These are phyloP conservation scores for Fomitiporia mediterranea DNA, from an alignment of 1,284 basidiomycete species.

Conservation along the genomic window DNA sequence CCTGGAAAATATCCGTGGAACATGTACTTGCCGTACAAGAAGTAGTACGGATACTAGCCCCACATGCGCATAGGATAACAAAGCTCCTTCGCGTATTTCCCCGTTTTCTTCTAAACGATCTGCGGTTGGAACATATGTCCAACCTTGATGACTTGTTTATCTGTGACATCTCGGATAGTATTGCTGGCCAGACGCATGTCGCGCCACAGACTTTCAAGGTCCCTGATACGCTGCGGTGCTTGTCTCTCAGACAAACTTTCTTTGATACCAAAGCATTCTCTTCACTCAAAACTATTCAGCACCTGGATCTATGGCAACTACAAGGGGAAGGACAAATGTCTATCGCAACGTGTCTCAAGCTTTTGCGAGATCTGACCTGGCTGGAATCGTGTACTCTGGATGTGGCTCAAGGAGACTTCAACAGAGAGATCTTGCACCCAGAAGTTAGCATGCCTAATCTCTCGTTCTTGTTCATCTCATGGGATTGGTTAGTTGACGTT, in stretches of 20 bases:
- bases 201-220: slow-evolving; percentile 10
- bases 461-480: slow-evolving; percentile 20
- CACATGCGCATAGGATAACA: slow-evolving; percentile 18
- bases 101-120: slow-evolving; percentile 15
- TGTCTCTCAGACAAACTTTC: slow-evolving; percentile 20
- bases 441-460: slow-evolving; percentile 18
- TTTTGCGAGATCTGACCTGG: slow-evolving; percentile 13
- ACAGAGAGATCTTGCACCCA: not conserved
- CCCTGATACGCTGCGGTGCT: slow-evolving; percentile 15
- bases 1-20: slow-evolving; percentile 18
- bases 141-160: slow-evolving; percentile 20
- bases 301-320: slow-evolving; percentile 21
- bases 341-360: slow-evolving; percentile 11
- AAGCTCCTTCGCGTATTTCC: slow-evolving; percentile 21
- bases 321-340: slow-evolving; percentile 20
- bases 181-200: slow-evolving; percentile 4
- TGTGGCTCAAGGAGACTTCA: slow-evolving; percentile 15
- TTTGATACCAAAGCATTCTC: slow-evolving; percentile 19
- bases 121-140: slow-evolving; percentile 16
- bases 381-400: slow-evolving; percentile 21
- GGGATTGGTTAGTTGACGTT: slow-evolving; percentile 22
- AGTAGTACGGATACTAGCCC: slow-evolving; percentile 16
- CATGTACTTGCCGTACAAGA: slow-evolving; percentile 13
- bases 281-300: slow-evolving; percentile 13
- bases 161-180: slow-evolving; percentile 17